A percentile compares a stretch with the other conserved stretches of the same genome.
These are phyloP conservation scores for Phytophthora agathidicida DNA, from an alignment of 352 stramenopile genomes.

Conservation along the genomic window DNA sequence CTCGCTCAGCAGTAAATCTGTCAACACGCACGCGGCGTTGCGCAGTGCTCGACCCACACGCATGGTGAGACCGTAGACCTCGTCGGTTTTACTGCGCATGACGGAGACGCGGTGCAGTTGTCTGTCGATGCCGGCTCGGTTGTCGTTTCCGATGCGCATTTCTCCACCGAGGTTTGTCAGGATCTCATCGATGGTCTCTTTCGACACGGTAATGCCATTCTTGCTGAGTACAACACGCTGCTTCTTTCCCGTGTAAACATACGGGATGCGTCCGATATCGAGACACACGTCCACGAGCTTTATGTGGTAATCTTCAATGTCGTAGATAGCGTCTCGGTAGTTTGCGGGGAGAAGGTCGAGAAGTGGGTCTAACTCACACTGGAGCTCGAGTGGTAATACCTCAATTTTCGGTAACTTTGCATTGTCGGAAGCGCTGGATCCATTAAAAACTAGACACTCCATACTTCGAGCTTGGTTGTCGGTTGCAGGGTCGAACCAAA, in stretches of 20 bases:
- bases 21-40: conserved; percentile 65
- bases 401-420: too few species aligned
- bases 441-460: conserved; percentile 1
- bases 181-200: conserved; percentile 60
- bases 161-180: conserved; percentile 45
- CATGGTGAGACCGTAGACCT: conserved; percentile 78
- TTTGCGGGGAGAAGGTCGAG: conserved; percentile 34
- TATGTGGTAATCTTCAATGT: conserved; percentile 22
- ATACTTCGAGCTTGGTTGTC: conserved; percentile 5
- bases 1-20: conserved; percentile 65
- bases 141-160: conserved; percentile 72
- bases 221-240: conserved; percentile 36
- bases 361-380: conserved; percentile 46
- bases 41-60: conserved; percentile 69
- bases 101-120: conserved; percentile 84
- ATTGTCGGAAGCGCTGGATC: too few species aligned
- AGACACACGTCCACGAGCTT: conserved; percentile 49
- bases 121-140: conserved; percentile 71
- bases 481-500: conserved; percentile 1
- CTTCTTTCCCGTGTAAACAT: conserved; percentile 36
- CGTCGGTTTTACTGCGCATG: conserved; percentile 59
- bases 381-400: too few species aligned
- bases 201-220: conserved; percentile 31
- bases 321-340: conserved; percentile 30
- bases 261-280: conserved; percentile 38